Conservation (phyloP, 169 alveolate genomes). For the Eimeria tenella region DNA sequence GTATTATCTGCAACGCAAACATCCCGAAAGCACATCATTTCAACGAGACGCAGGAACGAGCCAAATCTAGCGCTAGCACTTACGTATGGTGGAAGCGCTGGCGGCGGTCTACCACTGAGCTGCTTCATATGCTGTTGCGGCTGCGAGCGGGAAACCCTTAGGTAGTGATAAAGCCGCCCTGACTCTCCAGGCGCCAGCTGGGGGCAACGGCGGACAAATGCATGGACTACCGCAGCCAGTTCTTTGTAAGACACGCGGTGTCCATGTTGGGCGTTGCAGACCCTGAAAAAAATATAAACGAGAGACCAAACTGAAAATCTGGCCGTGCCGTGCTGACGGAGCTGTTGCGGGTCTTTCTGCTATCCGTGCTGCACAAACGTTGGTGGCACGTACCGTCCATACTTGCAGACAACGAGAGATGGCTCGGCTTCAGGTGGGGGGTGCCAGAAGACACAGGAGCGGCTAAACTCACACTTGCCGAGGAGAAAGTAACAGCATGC, state of each 20-base stretch:
- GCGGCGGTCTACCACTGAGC: background rate
- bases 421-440: constrained; percentile 17
- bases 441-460: constrained; percentile 41
- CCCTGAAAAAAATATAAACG: background rate
- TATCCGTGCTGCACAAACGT: background rate
- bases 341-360: background rate
- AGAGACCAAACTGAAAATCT: background rate
- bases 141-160: background rate
- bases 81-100: background rate
- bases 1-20: background rate
- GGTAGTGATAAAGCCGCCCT: background rate
- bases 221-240: background rate
- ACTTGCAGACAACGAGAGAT: constrained; percentile 30
- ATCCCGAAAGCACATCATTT: background rate
- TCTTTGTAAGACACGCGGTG: constrained; percentile 1
- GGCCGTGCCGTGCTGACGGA: background rate
- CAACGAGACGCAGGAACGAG: background rate
- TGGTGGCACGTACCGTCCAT: constrained; percentile 16
- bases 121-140: background rate
- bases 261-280: background rate
- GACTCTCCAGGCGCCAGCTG: background rate
- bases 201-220: background rate
- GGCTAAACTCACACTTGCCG: constrained; percentile 20
- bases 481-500: constrained; percentile 45
- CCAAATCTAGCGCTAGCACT: background rate